phyloP scores from a whole-genome alignment of 768 basidiomycete species.

The Leucosporidium yakuticum region DNA sequence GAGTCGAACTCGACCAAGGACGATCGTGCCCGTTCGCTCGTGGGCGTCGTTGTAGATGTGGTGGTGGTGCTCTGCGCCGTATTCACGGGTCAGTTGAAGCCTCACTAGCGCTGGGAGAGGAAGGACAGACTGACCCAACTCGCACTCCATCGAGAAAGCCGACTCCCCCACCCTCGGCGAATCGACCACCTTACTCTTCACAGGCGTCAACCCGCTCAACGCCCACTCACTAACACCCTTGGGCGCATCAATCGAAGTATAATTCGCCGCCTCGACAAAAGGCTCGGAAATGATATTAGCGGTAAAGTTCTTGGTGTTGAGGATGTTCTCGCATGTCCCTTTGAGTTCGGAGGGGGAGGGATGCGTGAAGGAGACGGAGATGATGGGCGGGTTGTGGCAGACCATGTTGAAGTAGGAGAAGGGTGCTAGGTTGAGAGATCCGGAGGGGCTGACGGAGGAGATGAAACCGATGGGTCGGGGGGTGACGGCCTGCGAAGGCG shows the following conservation, averaged over 20 bases:
- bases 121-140: slow-evolving; percentile 33
- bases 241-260: slow-evolving; percentile 43
- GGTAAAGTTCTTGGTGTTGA: slow-evolving; percentile 61
- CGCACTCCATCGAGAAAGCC: slow-evolving; percentile 46
- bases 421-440: slow-evolving; percentile 58
- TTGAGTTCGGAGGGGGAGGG: slow-evolving; percentile 46
- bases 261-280: slow-evolving; percentile 47
- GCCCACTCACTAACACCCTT: slow-evolving; percentile 44
- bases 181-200: slow-evolving; percentile 39
- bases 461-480: slow-evolving; percentile 67
- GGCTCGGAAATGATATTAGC: slow-evolving; percentile 67
- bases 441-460: slow-evolving; percentile 54
- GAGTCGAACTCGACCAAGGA: slow-evolving; percentile 42
- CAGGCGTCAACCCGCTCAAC: slow-evolving; percentile 34
- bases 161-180: slow-evolving; percentile 45
- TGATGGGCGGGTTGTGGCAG: slow-evolving; percentile 57
- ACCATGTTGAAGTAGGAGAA: slow-evolving; percentile 54
- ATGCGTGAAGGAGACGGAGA: slow-evolving; percentile 57
- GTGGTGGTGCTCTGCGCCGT: slow-evolving; percentile 20
- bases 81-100: background rate
- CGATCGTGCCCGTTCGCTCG: slow-evolving; percentile 26
- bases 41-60: slow-evolving; percentile 34
- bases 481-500: slow-evolving; percentile 36
- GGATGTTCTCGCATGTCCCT: slow-evolving; percentile 63
- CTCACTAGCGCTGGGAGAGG: background rate